A percentile compares a stretch with the other conserved stretches of the same genome.
These are phyloP conservation scores for Penicillium roqueforti DNA, from an alignment of 495 filamentous ascomycete species.

Conservation along the genomic window DNA sequence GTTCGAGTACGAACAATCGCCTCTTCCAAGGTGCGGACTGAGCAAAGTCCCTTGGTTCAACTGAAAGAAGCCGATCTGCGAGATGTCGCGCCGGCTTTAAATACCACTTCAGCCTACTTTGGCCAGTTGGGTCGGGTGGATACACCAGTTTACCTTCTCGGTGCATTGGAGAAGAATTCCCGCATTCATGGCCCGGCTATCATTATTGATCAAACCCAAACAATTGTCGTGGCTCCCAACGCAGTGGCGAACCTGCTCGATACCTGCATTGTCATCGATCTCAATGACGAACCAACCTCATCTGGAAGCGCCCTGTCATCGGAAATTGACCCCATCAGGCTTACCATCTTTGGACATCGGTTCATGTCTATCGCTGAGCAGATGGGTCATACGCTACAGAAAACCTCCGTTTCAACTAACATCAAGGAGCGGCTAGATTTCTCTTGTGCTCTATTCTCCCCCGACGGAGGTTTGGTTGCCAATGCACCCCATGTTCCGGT, in stretches of 20 bases:
- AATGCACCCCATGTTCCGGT: conserved; percentile 95
- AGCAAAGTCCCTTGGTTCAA: conserved; percentile 40
- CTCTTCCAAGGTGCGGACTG: conserved; percentile 38
- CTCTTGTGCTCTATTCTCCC: conserved; percentile 92
- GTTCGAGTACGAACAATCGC: conserved; percentile 48
- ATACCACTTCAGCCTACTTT: conserved; percentile 44
- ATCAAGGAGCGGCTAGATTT: conserved; percentile 98
- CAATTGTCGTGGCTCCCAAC: conserved; percentile 83
- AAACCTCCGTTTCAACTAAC: conserved; percentile 96
- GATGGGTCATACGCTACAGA: conserved; percentile 93
- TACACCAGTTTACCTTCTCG: conserved; percentile 81
- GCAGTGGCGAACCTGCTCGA: conserved; percentile 50
- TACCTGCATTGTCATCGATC: conserved; percentile 48
- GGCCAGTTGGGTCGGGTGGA: conserved; percentile 66
- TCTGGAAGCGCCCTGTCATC: conserved; percentile 49
- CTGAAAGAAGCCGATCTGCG: conserved; percentile 31
- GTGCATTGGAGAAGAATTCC: conserved; percentile 71
- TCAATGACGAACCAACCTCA: conserved; percentile 36
- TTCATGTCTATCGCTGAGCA: conserved; percentile 99
- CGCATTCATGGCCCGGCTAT: conserved; percentile 82
- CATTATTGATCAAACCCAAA: conserved; percentile 92
- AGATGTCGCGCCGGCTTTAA: conserved; percentile 26
- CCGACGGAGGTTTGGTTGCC: conserved; percentile 84
- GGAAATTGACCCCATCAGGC: conserved; percentile 73
- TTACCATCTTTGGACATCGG: conserved; percentile 91